Evolutionary conservation across 108 stramenopile species (phyloP).

Genomic region (Pseudonitzschia multistriata): DNA sequence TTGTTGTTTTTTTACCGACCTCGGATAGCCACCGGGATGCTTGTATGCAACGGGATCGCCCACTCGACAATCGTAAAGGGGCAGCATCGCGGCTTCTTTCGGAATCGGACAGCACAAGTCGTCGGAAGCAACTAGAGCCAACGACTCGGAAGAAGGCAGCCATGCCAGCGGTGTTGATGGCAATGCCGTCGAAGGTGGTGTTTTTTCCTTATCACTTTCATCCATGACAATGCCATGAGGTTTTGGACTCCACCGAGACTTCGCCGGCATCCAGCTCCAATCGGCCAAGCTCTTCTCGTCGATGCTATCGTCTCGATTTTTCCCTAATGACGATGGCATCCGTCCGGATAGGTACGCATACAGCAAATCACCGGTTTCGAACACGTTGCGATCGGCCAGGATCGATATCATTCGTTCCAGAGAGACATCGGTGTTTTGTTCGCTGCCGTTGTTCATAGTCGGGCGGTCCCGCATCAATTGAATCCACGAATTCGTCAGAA

Average conservation of each 20-base stretch:
- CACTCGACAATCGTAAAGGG: constrained; percentile 6
- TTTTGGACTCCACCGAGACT: no score
- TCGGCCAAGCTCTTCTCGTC: neutral
- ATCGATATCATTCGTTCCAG: constrained; percentile 4
- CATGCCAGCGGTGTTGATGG: neutral
- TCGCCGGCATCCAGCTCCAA: constrained; percentile 29
- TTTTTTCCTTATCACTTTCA: neutral
- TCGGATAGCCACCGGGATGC: constrained; percentile 21
- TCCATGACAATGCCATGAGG: neutral
- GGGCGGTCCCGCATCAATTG: constrained; percentile 11
- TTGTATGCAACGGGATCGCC: constrained; percentile 28
- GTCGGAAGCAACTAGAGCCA: neutral
- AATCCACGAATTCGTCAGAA: constrained; percentile 26
- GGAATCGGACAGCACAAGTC: neutral
- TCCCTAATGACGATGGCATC: neutral
- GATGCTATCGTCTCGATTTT: neutral
- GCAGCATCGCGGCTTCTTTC: constrained; percentile 11
- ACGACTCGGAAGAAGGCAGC: no score
- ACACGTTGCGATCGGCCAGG: constrained; percentile 24
- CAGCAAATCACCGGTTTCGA: constrained; percentile 23
- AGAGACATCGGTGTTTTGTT: neutral
- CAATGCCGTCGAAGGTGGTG: no score
- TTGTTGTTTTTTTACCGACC: neutral
- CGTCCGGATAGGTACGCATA: neutral
- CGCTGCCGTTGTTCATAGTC: no score